A percentile compares a stretch with the other conserved stretches of the same genome.
Conservation (phyloP, 2,329 filamentous ascomycete genomes). For the Aspergillus phoenicis region DNA sequence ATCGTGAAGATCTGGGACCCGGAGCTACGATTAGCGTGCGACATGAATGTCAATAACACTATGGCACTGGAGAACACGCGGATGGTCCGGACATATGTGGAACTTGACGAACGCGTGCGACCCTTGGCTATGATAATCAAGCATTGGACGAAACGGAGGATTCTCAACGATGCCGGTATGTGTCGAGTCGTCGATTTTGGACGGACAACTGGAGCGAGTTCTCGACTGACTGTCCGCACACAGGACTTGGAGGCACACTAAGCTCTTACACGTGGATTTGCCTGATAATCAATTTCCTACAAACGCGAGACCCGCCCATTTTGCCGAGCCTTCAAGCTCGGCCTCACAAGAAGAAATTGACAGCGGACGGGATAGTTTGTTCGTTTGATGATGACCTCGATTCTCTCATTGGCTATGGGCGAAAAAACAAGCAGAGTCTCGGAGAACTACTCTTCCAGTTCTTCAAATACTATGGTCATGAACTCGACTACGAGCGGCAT, state of each 20-base stretch:
- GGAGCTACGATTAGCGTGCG: slow-evolving; percentile 82
- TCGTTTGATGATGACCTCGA: slow-evolving; percentile 86
- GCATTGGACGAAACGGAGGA: slow-evolving; percentile 89
- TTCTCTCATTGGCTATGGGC: slow-evolving; percentile 72
- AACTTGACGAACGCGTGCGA: slow-evolving; percentile 86
- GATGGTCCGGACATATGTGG: slow-evolving; percentile 96
- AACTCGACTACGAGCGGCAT: slow-evolving; percentile 83
- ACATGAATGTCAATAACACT: slow-evolving; percentile 99
- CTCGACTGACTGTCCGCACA: slow-evolving; percentile 22
- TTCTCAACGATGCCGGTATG: slow-evolving; percentile 95
- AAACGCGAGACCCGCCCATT: slow-evolving; percentile 80
- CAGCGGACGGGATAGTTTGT: slow-evolving; percentile 67
- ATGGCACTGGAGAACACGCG: slow-evolving; percentile 92
- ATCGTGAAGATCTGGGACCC: slow-evolving; percentile 99
- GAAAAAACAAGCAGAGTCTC: slow-evolving; percentile 76
- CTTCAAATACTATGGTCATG: slow-evolving; percentile 91
- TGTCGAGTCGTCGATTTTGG: slow-evolving; percentile 6
- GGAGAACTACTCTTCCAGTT: slow-evolving; percentile 92
- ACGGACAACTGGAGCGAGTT: neutral
- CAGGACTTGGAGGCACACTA: slow-evolving; percentile 87
- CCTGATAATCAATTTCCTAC: slow-evolving; percentile 93
- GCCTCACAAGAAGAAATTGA: slow-evolving; percentile 62
- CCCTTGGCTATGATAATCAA: slow-evolving; percentile 96
- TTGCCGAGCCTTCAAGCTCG: slow-evolving; percentile 82
- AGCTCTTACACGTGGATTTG: slow-evolving; percentile 99